Percentiles rank a stretch among this genome's conserved stretches.
phyloP scores from a whole-genome alignment of 1,139 yeast species.

The Magnusiomyces clavatus region DNA sequence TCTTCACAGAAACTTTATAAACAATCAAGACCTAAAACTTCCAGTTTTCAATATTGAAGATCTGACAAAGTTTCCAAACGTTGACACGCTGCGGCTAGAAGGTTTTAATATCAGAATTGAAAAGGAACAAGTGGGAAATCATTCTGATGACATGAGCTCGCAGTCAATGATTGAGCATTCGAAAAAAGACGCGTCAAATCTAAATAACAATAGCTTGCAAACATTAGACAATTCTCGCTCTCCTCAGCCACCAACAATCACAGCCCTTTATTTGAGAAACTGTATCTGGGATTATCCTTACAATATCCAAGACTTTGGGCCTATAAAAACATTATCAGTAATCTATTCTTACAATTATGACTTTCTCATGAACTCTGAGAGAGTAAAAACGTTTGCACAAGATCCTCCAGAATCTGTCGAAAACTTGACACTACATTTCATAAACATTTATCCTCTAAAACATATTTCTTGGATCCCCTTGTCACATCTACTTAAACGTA shows the following conservation, averaged over 20 bases:
- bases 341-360: constrained; percentile 16
- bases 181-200: too few relatives aligned
- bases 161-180: too few relatives aligned
- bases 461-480: constrained; percentile 22
- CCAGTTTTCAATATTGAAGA: constrained; percentile 17
- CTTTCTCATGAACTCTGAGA: constrained; percentile 16
- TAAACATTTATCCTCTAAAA: constrained; percentile 13
- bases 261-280: constrained; percentile 15
- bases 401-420: constrained; percentile 19
- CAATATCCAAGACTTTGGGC: constrained; percentile 20
- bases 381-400: constrained; percentile 18
- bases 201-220: too few relatives aligned
- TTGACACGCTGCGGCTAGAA: constrained; percentile 14
- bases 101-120: constrained; percentile 19
- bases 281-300: constrained; percentile 25
- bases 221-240: too few relatives aligned
- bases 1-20: constrained; percentile 6
- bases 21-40: constrained; percentile 9
- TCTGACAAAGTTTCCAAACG: constrained; percentile 11
- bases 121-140: constrained; percentile 5
- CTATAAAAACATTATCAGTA: constrained; percentile 15
- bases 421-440: constrained; percentile 16
- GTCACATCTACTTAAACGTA: neutral
- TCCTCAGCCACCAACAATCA: constrained; percentile 6
- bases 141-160: too few relatives aligned